Conservation (phyloP, 2,329 filamentous ascomycete genomes). For the Sarocladium strictum region DNA sequence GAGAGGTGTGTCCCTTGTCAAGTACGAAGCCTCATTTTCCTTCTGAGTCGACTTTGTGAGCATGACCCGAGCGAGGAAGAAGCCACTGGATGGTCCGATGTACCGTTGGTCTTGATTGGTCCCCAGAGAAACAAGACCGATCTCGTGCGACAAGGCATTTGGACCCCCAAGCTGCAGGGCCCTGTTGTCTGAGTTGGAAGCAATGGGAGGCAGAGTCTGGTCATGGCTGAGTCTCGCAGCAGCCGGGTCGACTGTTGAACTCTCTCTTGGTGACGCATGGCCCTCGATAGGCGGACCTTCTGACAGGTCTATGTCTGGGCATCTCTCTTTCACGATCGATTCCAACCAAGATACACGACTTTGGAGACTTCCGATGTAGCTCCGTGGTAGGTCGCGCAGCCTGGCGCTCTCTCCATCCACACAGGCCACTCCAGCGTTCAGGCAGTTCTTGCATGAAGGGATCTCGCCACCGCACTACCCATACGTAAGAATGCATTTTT, state of each 20-base stretch:
- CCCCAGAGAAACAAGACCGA: conserved; percentile 45
- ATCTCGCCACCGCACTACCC: conserved; percentile 41
- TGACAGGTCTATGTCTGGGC: conserved; percentile 35
- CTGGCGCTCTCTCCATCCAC: conserved; percentile 36
- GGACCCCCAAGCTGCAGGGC: not conserved
- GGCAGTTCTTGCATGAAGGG: conserved; percentile 37
- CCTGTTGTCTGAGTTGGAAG: conserved; percentile 13
- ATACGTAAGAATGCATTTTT: too few relatives aligned
- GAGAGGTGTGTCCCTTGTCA: not conserved
- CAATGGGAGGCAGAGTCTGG: conserved; percentile 14
- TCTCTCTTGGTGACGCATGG: not conserved
- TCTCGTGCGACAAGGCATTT: conserved; percentile 38
- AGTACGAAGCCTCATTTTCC: conserved; percentile 11
- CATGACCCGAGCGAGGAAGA: conserved; percentile 45
- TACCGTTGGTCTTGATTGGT: conserved; percentile 42
- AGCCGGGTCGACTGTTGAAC: not conserved
- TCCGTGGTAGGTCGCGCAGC: conserved; percentile 32
- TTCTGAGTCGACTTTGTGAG: conserved; percentile 29
- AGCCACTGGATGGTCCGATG: conserved; percentile 50
- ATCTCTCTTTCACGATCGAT: conserved; percentile 32
- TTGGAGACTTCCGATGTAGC: conserved; percentile 30
- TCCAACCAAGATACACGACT: conserved; percentile 40
- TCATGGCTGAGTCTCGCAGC: not conserved
- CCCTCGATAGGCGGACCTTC: not conserved
- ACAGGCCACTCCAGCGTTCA: conserved; percentile 34